These are phyloP conservation scores for Collybia nuda DNA, from an alignment of 768 basidiomycete genomes.

Conservation along the genomic window DNA sequence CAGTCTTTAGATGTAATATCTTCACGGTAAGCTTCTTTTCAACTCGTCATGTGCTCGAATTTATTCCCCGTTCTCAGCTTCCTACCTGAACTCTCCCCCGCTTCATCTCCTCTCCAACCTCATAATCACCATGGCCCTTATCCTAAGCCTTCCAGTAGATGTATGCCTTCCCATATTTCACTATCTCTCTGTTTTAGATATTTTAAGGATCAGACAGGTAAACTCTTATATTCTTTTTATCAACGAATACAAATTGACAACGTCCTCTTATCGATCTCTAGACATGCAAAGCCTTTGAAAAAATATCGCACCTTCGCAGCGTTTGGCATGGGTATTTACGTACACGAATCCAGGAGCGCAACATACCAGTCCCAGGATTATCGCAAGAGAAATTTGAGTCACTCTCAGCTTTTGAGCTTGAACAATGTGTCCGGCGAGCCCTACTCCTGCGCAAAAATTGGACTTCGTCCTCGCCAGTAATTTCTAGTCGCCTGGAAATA, in stretches of 20 bases:
- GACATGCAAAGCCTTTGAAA: conserved; percentile 45
- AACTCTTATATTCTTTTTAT: neutral
- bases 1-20: no score
- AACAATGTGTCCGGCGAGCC: conserved; percentile 36
- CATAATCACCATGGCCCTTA: conserved; percentile 3
- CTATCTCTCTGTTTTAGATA: conserved; percentile 37
- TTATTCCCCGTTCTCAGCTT: no score
- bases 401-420: conserved; percentile 44
- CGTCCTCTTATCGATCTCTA: conserved; percentile 17
- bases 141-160: conserved; percentile 44
- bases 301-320: conserved; percentile 42
- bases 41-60: no score
- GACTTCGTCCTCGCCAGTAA: conserved; percentile 38
- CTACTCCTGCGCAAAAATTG: conserved; percentile 48
- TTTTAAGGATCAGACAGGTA: conserved; percentile 50
- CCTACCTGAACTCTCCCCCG: no score
- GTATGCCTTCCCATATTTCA: conserved; percentile 43
- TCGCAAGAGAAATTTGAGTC: conserved; percentile 24
- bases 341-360: conserved; percentile 35
- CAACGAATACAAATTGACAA: neutral
- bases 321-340: conserved; percentile 51
- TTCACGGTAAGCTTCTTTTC: no score
- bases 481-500: conserved; percentile 24
- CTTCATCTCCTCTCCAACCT: no score
- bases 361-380: conserved; percentile 49